Evolutionary conservation across 345 rosid genomes (phyloP).

Genomic region (Boechera divaricarpa): DNA sequence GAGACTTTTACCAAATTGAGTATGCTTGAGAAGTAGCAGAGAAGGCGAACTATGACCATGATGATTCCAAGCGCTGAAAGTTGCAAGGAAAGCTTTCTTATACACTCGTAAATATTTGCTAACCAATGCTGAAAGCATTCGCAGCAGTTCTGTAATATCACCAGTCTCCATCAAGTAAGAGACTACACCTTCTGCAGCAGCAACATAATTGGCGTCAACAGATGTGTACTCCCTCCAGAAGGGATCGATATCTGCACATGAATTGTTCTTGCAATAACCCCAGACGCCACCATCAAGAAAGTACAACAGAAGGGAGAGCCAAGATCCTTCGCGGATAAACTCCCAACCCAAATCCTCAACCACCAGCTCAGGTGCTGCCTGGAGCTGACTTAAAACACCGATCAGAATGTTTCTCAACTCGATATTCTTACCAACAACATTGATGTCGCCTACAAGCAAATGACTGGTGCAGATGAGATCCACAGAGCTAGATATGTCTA

Average conservation of each 20-base stretch:
- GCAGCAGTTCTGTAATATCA: slow-evolving; percentile 55
- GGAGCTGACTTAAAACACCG: slow-evolving; percentile 56
- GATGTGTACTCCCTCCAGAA: slow-evolving; percentile 57
- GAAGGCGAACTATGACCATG: slow-evolving; percentile 53
- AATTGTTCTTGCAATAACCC: slow-evolving; percentile 55
- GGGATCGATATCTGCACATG: slow-evolving; percentile 53
- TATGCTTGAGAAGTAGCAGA: slow-evolving; percentile 80
- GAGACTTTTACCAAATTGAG: slow-evolving; percentile 65
- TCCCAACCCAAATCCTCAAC: slow-evolving; percentile 79
- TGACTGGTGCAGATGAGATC: slow-evolving; percentile 64
- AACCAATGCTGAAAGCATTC: slow-evolving; percentile 67
- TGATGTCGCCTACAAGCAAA: slow-evolving; percentile 53
- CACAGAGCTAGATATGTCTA: slow-evolving; percentile 56
- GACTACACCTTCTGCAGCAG: slow-evolving; percentile 63
- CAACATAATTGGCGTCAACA: slow-evolving; percentile 53
- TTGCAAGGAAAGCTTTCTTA: slow-evolving; percentile 77
- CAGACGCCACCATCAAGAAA: slow-evolving; percentile 66
- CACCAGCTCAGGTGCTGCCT: slow-evolving; percentile 50
- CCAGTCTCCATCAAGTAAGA: slow-evolving; percentile 61
- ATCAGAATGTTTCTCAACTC: slow-evolving; percentile 54
- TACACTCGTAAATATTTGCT: slow-evolving; percentile 57
- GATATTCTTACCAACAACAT: slow-evolving; percentile 50
- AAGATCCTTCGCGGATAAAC: slow-evolving; percentile 74
- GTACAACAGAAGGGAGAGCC: slow-evolving; percentile 77
- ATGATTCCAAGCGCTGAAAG: slow-evolving; percentile 53